Conservation (phyloP, 345 rosid species). For the Salix suchowensis region DNA sequence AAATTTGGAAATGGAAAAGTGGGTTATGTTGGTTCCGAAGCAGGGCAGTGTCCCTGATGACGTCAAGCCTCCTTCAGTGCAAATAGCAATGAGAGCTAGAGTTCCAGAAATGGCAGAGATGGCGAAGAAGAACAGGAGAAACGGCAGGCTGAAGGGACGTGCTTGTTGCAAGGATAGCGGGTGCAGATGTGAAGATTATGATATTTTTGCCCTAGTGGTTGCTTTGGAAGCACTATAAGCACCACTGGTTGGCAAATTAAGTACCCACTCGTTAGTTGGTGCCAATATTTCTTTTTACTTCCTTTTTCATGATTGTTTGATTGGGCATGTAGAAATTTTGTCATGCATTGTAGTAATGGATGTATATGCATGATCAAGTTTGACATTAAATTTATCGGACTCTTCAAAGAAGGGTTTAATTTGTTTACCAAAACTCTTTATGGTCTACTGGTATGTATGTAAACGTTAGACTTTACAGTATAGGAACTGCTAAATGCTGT, state of each 20-base stretch:
- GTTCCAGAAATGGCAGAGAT: constrained; percentile 4
- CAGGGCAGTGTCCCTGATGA: constrained; percentile 8
- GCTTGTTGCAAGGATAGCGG: constrained; percentile 26
- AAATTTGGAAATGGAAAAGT: constrained; percentile 42
- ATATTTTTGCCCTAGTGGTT: constrained; percentile 39
- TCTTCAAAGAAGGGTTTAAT: background rate
- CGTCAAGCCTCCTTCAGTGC: constrained; percentile 41
- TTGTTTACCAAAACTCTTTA: background rate
- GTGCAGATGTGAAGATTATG: constrained; percentile 33
- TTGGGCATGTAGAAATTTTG: background rate
- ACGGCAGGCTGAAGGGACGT: constrained; percentile 22
- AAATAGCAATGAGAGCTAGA: constrained; percentile 33
- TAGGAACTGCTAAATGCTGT: too few species aligned
- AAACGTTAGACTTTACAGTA: too few species aligned
- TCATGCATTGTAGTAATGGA: background rate
- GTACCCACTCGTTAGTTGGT: background rate
- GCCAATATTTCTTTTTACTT: background rate
- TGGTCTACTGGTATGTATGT: too few species aligned
- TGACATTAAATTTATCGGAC: background rate
- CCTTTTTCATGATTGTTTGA: background rate
- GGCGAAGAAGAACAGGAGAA: constrained; percentile 15
- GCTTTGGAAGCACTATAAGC: constrained; percentile 44
- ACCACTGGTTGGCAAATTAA: background rate
- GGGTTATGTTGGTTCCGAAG: constrained; percentile 32
- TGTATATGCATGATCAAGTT: background rate